Conservation (phyloP, 2,329 filamentous ascomycete genomes). For the Aspergillus terreus region DNA sequence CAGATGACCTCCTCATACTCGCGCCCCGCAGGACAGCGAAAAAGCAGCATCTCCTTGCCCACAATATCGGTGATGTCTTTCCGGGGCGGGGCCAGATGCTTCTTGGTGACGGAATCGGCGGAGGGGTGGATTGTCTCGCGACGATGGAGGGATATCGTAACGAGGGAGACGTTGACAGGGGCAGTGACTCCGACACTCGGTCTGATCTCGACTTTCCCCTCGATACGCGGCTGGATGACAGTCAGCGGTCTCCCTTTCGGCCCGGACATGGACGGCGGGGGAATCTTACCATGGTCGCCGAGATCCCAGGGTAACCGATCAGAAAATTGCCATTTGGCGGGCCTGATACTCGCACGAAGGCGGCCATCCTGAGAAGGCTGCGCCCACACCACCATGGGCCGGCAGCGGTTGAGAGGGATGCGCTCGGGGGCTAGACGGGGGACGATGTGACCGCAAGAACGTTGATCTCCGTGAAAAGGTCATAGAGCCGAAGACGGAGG, state of each 20-base stretch:
- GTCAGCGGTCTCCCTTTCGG: conserved; percentile 5
- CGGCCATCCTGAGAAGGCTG: conserved; percentile 55
- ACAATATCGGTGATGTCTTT: conserved; percentile 91
- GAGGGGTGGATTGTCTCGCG: conserved; percentile 95
- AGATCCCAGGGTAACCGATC: conserved; percentile 96
- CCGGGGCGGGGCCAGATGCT: conserved; percentile 82
- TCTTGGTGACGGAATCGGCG: conserved; percentile 89
- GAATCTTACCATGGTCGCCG: conserved; percentile 81
- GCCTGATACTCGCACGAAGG: conserved; percentile 92
- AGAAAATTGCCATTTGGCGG: conserved; percentile 96
- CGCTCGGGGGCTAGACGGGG: conserved; percentile 23
- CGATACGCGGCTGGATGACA: conserved; percentile 74
- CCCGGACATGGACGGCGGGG: neutral
- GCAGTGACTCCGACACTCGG: conserved; percentile 81
- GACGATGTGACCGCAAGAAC: conserved; percentile 23
- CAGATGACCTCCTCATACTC: conserved; percentile 85
- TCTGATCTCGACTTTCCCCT: conserved; percentile 95
- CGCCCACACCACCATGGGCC: conserved; percentile 40
- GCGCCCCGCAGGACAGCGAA: conserved; percentile 76
- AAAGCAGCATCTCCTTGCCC: conserved; percentile 91
- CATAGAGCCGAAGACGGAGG: conserved; percentile 21
- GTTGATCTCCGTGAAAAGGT: conserved; percentile 18
- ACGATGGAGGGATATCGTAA: conserved; percentile 88
- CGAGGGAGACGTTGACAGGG: conserved; percentile 84
- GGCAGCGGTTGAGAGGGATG: conserved; percentile 25